phyloP scores from a whole-genome alignment of 2,329 filamentous ascomycete species.

The Calonectria leucothoes region DNA sequence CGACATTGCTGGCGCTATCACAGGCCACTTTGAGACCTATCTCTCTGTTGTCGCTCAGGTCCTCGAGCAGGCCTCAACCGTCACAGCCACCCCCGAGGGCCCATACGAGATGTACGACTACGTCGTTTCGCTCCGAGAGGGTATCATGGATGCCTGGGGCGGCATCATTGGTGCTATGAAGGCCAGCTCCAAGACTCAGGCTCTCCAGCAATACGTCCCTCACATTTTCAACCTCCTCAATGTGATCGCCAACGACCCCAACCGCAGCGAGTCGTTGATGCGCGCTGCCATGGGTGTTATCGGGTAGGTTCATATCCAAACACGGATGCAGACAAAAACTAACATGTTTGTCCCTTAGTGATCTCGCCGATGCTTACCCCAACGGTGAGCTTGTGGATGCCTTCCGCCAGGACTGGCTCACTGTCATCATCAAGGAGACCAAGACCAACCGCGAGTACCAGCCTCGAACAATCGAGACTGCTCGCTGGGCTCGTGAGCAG shows the following conservation, averaged over 20 bases:
- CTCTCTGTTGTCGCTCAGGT: constrained; percentile 93
- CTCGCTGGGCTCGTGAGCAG: constrained; percentile 96
- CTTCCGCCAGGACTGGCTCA: constrained; percentile 94
- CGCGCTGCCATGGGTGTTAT: constrained; percentile 97
- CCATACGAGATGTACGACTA: constrained; percentile 98
- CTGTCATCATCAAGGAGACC: constrained; percentile 89
- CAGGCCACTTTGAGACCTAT: constrained; percentile 92
- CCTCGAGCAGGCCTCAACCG: constrained; percentile 89
- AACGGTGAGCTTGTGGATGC: constrained; percentile 85
- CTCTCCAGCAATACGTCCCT: constrained; percentile 81
- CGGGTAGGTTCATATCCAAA: constrained; percentile 71
- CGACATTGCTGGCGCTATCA: constrained; percentile 95
- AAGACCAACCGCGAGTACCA: constrained; percentile 90
- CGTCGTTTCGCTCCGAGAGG: constrained; percentile 92
- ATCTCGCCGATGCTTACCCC: constrained; percentile 93
- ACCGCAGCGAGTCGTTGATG: constrained; percentile 92
- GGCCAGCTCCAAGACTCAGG: constrained; percentile 76
- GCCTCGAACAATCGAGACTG: constrained; percentile 88
- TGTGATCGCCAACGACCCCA: constrained; percentile 82
- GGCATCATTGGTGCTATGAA: constrained; percentile 97
- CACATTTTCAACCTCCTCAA: constrained; percentile 90
- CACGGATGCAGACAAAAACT: constrained; percentile 7
- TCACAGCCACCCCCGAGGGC: constrained; percentile 82
- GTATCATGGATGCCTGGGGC: constrained; percentile 99
- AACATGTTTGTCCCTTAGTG: constrained; percentile 63